Evolutionary conservation across 306 rosid species (phyloP).

Genomic region (Abrus pulchellus): DNA sequence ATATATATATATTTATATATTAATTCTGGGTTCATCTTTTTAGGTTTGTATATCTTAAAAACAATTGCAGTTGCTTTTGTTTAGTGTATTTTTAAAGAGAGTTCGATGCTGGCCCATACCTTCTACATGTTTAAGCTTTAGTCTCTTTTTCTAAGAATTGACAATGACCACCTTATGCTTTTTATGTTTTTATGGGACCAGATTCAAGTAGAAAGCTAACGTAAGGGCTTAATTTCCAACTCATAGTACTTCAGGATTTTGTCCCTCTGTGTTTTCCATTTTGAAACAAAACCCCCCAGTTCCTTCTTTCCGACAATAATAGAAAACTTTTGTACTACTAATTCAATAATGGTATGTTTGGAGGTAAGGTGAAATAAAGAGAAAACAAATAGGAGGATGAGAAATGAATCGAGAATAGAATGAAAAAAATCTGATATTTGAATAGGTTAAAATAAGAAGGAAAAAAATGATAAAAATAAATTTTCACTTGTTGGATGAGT

Average conservation of each 20-base stretch:
- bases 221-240: constrained; percentile 46
- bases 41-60: constrained; percentile 58
- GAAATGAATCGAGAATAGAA: too few relatives aligned
- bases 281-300: constrained; percentile 32
- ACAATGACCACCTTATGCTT: constrained; percentile 56
- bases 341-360: neutral
- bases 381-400: too few relatives aligned
- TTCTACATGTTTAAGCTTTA: constrained; percentile 53
- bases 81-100: constrained; percentile 46
- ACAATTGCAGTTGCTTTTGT: constrained; percentile 47
- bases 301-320: constrained; percentile 13
- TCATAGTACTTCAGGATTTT: constrained; percentile 42
- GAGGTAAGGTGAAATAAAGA: too few relatives aligned
- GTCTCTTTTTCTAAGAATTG: constrained; percentile 51
- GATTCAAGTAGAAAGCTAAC: constrained; percentile 45
- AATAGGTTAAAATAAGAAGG: too few relatives aligned
- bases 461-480: too few relatives aligned
- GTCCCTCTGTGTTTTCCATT: constrained; percentile 49
- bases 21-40: constrained; percentile 62
- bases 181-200: constrained; percentile 58
- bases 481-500: too few relatives aligned
- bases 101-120: constrained; percentile 56
- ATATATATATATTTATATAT: neutral
- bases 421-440: too few relatives aligned
- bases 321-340: constrained; percentile 14